Conservation (phyloP, 352 stramenopile species). For the Phytophthora europaea region DNA sequence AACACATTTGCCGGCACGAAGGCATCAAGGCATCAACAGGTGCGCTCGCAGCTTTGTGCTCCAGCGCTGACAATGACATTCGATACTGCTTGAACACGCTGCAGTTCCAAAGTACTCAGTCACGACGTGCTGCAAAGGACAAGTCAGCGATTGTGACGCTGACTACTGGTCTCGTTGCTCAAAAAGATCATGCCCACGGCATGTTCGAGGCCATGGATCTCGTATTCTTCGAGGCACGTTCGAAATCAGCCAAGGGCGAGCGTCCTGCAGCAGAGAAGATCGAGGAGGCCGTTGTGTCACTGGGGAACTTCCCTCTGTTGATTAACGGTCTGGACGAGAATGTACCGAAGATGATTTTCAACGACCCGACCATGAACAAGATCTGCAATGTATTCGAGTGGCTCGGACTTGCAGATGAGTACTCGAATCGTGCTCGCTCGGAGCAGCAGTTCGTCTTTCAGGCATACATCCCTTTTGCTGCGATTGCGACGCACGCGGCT, state of each 20-base stretch:
- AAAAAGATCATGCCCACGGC: constrained; percentile 70
- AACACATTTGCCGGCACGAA: constrained; percentile 94
- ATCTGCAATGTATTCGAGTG: constrained; percentile 86
- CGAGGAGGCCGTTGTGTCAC: constrained; percentile 67
- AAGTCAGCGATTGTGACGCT: constrained; percentile 33
- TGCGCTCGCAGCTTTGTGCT: constrained; percentile 65
- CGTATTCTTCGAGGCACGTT: constrained; percentile 77
- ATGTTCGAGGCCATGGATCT: constrained; percentile 77
- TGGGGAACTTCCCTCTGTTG: constrained; percentile 86
- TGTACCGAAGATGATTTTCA: constrained; percentile 89
- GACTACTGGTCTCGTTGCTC: constrained; percentile 50
- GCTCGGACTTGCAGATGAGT: constrained; percentile 83
- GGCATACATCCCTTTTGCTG: constrained; percentile 78
- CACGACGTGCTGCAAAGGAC: constrained; percentile 20
- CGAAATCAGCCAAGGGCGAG: constrained; percentile 54
- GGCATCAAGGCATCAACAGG: constrained; percentile 81
- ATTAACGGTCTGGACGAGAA: constrained; percentile 93
- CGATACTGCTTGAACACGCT: constrained; percentile 97
- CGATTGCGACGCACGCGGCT: constrained; percentile 70
- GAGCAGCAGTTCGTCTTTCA: constrained; percentile 83
- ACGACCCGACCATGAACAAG: constrained; percentile 91
- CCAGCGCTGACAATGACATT: constrained; percentile 91
- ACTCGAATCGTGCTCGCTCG: constrained; percentile 60
- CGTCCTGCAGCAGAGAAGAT: constrained; percentile 58
- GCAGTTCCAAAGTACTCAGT: constrained; percentile 93